Conservation (phyloP, 371 early-diverging fungal genomes). For the Apophysomyces ossiformis region DNA sequence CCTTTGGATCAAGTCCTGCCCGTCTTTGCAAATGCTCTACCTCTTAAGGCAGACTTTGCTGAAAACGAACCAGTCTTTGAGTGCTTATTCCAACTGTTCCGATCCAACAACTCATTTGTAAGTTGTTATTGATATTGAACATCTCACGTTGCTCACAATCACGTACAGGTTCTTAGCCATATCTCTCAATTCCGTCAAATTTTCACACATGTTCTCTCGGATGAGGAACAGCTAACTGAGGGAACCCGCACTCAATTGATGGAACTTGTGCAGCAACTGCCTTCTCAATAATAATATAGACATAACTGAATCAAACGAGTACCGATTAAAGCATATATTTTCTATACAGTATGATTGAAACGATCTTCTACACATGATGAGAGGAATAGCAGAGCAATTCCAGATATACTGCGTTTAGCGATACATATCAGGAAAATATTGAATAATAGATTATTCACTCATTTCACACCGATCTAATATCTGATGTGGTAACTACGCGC, state of each 20-base stretch:
- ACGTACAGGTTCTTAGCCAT: constrained; percentile 37
- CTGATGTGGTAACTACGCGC: too few species aligned
- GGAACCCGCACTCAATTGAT: constrained; percentile 59
- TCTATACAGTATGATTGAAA: too few species aligned
- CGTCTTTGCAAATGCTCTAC: constrained; percentile 69
- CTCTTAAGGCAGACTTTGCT: constrained; percentile 79
- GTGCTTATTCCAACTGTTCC: constrained; percentile 70
- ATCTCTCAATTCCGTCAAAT: constrained; percentile 46
- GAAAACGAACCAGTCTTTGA: constrained; percentile 85
- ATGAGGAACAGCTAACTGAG: constrained; percentile 64
- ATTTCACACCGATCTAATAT: too few species aligned
- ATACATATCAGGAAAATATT: too few species aligned
- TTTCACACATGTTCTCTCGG: constrained; percentile 48
- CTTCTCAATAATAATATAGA: constrained; percentile 39
- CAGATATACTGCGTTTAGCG: too few species aligned
- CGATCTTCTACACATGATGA: too few species aligned
- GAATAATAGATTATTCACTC: too few species aligned
- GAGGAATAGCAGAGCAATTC: too few species aligned
- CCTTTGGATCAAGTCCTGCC: constrained; percentile 79
- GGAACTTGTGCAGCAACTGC: constrained; percentile 57
- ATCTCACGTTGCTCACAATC: neutral
- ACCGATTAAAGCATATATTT: constrained; percentile 6
- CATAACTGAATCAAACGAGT: constrained; percentile 17
- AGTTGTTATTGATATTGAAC: constrained; percentile 16
- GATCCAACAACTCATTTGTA: constrained; percentile 58